Evolutionary conservation across 192 early-diverging fungal genomes (phyloP).

Genomic region (Jimgerdemannia flammicorona): DNA sequence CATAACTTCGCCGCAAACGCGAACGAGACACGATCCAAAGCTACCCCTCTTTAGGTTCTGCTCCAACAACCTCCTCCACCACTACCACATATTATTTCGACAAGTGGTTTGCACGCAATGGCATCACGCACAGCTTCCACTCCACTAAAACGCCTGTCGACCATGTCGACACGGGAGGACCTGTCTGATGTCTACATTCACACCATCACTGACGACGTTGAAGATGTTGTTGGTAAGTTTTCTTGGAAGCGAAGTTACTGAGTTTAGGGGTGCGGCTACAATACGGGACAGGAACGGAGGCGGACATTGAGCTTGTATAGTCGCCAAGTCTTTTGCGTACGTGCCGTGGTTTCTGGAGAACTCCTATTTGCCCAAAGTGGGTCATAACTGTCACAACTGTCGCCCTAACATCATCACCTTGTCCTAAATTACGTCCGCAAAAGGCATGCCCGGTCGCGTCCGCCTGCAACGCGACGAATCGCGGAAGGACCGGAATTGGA

Average conservation of each 20-base stretch:
- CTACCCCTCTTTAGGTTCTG: no score
- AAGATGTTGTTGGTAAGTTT: slow-evolving; percentile 34
- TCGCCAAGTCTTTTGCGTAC: no score
- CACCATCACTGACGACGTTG: slow-evolving; percentile 32
- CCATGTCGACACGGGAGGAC: slow-evolving; percentile 14
- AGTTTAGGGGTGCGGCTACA: no score
- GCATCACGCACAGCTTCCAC: not conserved
- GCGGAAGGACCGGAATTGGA: slow-evolving; percentile 58
- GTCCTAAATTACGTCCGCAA: slow-evolving; percentile 40
- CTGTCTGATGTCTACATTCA: slow-evolving; percentile 20
- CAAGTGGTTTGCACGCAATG: no score
- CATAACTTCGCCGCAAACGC: no score
- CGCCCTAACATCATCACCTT: not conserved
- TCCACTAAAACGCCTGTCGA: slow-evolving; percentile 12
- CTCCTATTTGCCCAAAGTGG: no score
- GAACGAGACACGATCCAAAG: no score
- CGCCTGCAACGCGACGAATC: slow-evolving; percentile 2
- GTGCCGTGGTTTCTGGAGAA: no score
- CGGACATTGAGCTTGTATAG: no score
- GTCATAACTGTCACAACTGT: not conserved
- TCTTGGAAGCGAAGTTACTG: no score
- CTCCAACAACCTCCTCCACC: not conserved
- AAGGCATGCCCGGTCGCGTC: slow-evolving; percentile 30
- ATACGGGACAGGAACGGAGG: no score
- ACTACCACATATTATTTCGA: not conserved